Percentiles rank a stretch among this genome's conserved stretches.
These are phyloP conservation scores for Dioszegia crocea DNA, from an alignment of 768 basidiomycete genomes.

Conservation along the genomic window DNA sequence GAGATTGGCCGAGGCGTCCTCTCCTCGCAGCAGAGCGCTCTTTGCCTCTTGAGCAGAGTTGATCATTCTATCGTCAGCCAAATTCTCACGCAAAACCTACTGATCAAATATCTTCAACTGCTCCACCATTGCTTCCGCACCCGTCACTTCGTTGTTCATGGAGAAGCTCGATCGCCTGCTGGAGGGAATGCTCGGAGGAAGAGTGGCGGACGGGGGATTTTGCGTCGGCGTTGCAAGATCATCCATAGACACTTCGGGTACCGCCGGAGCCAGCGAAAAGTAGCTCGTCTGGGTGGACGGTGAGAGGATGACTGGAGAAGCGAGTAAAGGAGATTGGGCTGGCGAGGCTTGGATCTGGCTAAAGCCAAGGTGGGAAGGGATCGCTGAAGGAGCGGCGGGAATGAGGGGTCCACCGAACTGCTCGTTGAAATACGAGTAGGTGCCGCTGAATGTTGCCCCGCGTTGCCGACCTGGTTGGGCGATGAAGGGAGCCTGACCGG, in stretches of 20 bases:
- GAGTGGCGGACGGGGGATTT: neutral
- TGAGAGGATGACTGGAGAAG: conserved; percentile 26
- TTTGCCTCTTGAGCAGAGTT: conserved; percentile 40
- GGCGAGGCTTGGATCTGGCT: conserved; percentile 24
- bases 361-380: conserved; percentile 38
- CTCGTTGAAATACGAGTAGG: conserved; percentile 23
- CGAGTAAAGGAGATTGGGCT: conserved; percentile 19
- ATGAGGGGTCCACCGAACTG: conserved; percentile 17
- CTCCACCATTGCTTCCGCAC: conserved; percentile 38
- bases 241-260: conserved; percentile 32
- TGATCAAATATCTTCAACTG: conserved; percentile 43
- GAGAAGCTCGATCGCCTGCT: conserved; percentile 14
- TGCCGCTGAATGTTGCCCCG: conserved; percentile 45
- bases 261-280: conserved; percentile 2
- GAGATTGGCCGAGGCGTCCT: conserved; percentile 41
- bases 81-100: conserved; percentile 21
- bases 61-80: conserved; percentile 33
- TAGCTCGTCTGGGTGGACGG: conserved; percentile 10
- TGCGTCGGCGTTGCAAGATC: conserved; percentile 33
- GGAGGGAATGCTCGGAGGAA: neutral
- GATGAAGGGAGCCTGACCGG: conserved; percentile 28
- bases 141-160: conserved; percentile 6
- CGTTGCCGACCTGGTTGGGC: conserved; percentile 34
- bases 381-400: conserved; percentile 15
- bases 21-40: conserved; percentile 38